Conservation (phyloP, 2,329 filamentous ascomycete genomes). For the Xylariaceae sp. region DNA sequence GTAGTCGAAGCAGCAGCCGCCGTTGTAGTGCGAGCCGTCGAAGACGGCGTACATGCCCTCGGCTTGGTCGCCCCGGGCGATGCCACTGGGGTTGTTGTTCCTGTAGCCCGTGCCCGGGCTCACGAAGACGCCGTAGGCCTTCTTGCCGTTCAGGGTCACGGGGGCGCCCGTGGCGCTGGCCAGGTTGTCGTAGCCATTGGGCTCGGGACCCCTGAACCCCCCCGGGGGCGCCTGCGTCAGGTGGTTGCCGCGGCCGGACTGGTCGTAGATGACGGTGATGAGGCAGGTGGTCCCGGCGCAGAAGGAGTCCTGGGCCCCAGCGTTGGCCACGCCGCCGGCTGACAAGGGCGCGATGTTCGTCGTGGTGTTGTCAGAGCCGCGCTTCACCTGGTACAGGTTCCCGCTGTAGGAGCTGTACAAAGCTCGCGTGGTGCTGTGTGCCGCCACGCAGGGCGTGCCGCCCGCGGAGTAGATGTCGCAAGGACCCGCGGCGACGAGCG, state of each 20-base stretch:
- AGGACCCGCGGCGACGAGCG: slow-evolving; percentile 41
- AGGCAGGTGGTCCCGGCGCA: slow-evolving; percentile 56
- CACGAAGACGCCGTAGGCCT: slow-evolving; percentile 59
- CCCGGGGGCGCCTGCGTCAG: slow-evolving; percentile 57
- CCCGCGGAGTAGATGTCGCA: slow-evolving; percentile 58
- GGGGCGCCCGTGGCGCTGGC: slow-evolving; percentile 56
- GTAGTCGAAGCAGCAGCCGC: slow-evolving; percentile 52
- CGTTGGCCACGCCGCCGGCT: slow-evolving; percentile 58
- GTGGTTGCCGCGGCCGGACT: slow-evolving; percentile 57
- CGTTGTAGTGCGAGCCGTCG: slow-evolving; percentile 56
- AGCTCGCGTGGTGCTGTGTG: slow-evolving; percentile 60
- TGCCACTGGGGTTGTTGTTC: slow-evolving; percentile 48
- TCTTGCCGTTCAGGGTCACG: slow-evolving; percentile 54
- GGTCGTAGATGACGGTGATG: slow-evolving; percentile 61
- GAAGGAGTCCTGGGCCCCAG: slow-evolving; percentile 55
- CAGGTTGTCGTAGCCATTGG: slow-evolving; percentile 54
- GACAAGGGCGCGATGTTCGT: slow-evolving; percentile 45
- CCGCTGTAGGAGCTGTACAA: slow-evolving; percentile 50
- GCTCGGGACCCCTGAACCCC: slow-evolving; percentile 49
- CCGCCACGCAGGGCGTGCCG: slow-evolving; percentile 57
- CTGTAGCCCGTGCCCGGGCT: slow-evolving; percentile 59
- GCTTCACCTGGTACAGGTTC: slow-evolving; percentile 54
- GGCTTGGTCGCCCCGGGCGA: slow-evolving; percentile 48
- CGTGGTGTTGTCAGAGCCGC: slow-evolving; percentile 46
- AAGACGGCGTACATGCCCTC: slow-evolving; percentile 58